A percentile compares a stretch with the other conserved stretches of the same genome.
phyloP scores from a whole-genome alignment of 2,329 filamentous ascomycete genomes.

The Claviceps sp. region DNA sequence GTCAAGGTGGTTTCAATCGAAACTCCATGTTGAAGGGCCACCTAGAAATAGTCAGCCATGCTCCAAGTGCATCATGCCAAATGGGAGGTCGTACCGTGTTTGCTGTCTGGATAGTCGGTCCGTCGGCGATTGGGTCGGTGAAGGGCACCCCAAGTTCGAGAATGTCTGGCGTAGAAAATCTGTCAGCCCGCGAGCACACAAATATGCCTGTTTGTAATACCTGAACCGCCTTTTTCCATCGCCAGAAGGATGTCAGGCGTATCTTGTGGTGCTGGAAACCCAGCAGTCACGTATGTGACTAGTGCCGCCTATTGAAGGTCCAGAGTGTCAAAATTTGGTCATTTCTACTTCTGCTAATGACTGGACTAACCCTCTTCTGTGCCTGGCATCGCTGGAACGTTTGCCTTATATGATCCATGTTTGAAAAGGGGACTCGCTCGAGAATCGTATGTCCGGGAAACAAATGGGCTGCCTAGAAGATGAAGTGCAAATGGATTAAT shows the following conservation, averaged over 20 bases:
- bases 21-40: constrained; percentile 78
- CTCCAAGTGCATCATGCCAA: background rate
- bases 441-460: background rate
- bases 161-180: constrained; percentile 42
- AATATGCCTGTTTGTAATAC: constrained; percentile 30
- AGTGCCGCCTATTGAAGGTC: constrained; percentile 52
- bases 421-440: background rate
- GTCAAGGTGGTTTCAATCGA: constrained; percentile 66
- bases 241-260: constrained; percentile 75
- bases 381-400: constrained; percentile 48
- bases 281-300: constrained; percentile 92
- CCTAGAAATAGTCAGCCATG: constrained; percentile 14
- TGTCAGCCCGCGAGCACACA: background rate
- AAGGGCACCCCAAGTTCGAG: constrained; percentile 95
- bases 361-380: constrained; percentile 39
- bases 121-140: constrained; percentile 95
- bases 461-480: background rate
- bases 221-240: constrained; percentile 85
- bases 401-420: constrained; percentile 44
- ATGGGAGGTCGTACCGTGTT: constrained; percentile 53
- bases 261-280: constrained; percentile 70
- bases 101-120: constrained; percentile 88
- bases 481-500: background rate
- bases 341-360: constrained; percentile 6
- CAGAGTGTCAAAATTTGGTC: background rate